These are phyloP conservation scores for Macrolepiota albuminosa DNA, from an alignment of 768 basidiomycete species.

Conservation along the genomic window DNA sequence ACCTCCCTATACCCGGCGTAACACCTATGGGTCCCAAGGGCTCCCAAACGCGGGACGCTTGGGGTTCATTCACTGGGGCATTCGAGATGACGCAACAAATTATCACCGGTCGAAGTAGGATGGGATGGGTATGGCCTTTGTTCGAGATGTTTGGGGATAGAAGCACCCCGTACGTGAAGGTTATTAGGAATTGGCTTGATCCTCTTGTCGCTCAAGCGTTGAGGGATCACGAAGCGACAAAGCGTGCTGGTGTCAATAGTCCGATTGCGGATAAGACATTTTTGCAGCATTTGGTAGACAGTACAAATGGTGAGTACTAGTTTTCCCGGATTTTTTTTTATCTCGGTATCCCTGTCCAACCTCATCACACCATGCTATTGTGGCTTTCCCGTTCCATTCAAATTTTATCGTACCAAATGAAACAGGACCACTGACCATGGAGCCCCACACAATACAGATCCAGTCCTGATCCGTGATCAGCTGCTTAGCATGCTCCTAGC, in stretches of 20 bases:
- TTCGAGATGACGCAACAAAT: constrained; percentile 56
- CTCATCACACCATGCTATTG: neutral
- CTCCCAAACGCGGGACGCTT: constrained; percentile 52
- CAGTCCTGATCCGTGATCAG: constrained; percentile 67
- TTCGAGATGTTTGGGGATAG: constrained; percentile 56
- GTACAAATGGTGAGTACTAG: constrained; percentile 50
- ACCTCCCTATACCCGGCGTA: constrained; percentile 45
- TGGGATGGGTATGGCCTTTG: constrained; percentile 58
- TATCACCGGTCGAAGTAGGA: constrained; percentile 41
- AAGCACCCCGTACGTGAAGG: constrained; percentile 40
- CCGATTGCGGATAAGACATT: constrained; percentile 54
- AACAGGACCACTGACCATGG: neutral
- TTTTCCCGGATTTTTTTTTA: too few relatives aligned
- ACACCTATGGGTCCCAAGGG: constrained; percentile 52
- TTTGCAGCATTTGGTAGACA: constrained; percentile 61
- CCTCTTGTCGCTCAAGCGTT: constrained; percentile 56
- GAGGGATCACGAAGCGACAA: constrained; percentile 34
- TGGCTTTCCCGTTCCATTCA: neutral
- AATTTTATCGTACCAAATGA: neutral
- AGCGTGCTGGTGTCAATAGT: constrained; percentile 32
- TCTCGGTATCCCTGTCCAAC: neutral
- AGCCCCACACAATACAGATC: constrained; percentile 38
- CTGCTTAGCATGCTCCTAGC: constrained; percentile 74
- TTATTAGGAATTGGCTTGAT: constrained; percentile 57
- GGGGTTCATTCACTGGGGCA: constrained; percentile 57